phyloP scores from a whole-genome alignment of 1,284 basidiomycete genomes.

The Fistulinella cinereoalba region DNA sequence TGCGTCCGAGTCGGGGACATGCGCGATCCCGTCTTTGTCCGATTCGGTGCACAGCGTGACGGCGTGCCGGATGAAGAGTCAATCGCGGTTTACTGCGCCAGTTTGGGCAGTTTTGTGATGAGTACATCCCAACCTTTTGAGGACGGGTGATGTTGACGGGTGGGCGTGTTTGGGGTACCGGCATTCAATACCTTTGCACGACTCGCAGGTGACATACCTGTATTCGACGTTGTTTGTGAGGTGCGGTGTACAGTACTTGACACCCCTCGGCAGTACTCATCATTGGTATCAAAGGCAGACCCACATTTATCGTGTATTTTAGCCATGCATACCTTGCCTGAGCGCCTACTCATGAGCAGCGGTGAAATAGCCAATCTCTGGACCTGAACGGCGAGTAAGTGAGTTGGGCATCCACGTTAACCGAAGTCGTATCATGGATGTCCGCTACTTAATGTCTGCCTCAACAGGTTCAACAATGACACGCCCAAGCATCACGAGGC shows the following conservation, averaged over 20 bases:
- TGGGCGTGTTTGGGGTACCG: conserved; percentile 62
- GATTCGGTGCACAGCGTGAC: conserved; percentile 68
- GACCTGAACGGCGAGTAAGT: too few relatives aligned
- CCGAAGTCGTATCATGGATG: too few relatives aligned
- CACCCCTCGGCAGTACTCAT: too few relatives aligned
- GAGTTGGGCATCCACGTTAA: too few relatives aligned
- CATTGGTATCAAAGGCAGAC: too few relatives aligned
- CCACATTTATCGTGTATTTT: neutral
- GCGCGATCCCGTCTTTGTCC: conserved; percentile 79
- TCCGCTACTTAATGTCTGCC: too few relatives aligned
- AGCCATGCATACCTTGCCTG: too few relatives aligned
- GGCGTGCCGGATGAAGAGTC: conserved; percentile 61
- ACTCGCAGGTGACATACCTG: conserved; percentile 76
- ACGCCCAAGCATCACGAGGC: too few relatives aligned
- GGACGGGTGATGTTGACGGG: neutral
- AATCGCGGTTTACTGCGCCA: conserved; percentile 69
- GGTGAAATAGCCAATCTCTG: too few relatives aligned
- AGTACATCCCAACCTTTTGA: conserved; percentile 47
- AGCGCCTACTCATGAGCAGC: too few relatives aligned
- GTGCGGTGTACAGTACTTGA: conserved; percentile 18
- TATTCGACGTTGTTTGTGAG: conserved; percentile 87
- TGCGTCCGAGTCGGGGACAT: conserved; percentile 75
- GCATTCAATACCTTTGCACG: conserved; percentile 83
- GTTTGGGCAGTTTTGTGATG: conserved; percentile 62
- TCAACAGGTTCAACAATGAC: too few relatives aligned